Base-by-base conservation (phyloP, 306 rosid genomes). In the Malus domestica region DNA sequence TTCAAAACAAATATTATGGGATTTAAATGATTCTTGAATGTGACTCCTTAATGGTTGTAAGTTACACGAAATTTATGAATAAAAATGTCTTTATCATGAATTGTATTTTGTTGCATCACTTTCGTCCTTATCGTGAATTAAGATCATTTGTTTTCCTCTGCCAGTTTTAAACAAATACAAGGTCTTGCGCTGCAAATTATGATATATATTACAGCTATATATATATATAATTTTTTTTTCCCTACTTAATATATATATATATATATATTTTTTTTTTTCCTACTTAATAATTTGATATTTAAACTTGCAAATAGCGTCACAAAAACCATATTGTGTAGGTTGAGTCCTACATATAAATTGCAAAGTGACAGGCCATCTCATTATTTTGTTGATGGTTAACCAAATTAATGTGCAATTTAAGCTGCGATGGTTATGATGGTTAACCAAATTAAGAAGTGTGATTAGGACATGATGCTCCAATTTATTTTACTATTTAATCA, bases 291-390 rank as follows among this genome's bases (percentile, higher is more conserved):
- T 49, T 14, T 5, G 8, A 49, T 15, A 49, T 15, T 49, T 49
- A 49, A 49, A 49, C 15, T 20, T 15, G 8, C 3, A 15, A 49
- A 49, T 49, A 2, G 55, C 7, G 3, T 3, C 55, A 5, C 2
- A 49, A 18, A 49, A 15, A 49, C 8, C 55, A 49, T 49, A 49
- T 15, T 49, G 16, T 49, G 55, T 18, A 15, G 1, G 55, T 15
- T 49, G 3, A 49, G 19, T 15, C 54, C 15, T 1, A 49, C 55
- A 49, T 15, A 49, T 15, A 49, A 49, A 49, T 33, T 67, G 27
- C 19, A 1, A 40, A 10, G 16, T 59, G 77, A 73, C 77, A 60
- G 77, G 68, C 27, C 68, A 42, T 54, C 77, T 32, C 77, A 42
- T 40, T 60, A 60, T 30, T 3, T 20, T 20, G 51, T 19, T 6